Percentiles rank a stretch among this genome's conserved stretches.
phyloP scores from a whole-genome alignment of 371 early-diverging fungal species.

The Zopfochytrium polystomum region DNA sequence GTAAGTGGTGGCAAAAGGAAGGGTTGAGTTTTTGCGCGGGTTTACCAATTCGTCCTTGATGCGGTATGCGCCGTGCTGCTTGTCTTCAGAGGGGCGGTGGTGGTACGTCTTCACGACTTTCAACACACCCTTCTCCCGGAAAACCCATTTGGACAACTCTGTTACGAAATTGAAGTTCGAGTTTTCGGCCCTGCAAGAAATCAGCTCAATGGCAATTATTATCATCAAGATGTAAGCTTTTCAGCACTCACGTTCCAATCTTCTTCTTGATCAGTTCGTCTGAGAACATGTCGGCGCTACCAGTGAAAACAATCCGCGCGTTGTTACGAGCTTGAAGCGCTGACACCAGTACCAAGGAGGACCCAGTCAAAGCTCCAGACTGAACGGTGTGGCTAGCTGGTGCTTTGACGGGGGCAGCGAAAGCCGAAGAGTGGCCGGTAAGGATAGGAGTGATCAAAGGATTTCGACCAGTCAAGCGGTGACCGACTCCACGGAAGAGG shows the following conservation, averaged over 20 bases:
- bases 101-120: constrained; percentile 61
- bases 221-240: constrained; percentile 1
- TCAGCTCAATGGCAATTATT: background rate
- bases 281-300: constrained; percentile 76
- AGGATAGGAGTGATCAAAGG: constrained; percentile 69
- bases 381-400: no score
- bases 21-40: no score
- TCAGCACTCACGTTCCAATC: no score
- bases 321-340: constrained; percentile 85
- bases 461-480: constrained; percentile 52
- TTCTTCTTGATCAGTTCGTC: constrained; percentile 50
- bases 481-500: constrained; percentile 74
- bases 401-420: constrained; percentile 23
- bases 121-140: constrained; percentile 89
- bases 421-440: constrained; percentile 60
- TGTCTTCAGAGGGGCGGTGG: constrained; percentile 64
- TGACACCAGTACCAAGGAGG: constrained; percentile 63
- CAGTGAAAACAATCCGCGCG: constrained; percentile 81
- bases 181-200: constrained; percentile 14
- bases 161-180: constrained; percentile 71
- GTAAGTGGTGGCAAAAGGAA: no score
- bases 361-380: constrained; percentile 50
- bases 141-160: constrained; percentile 82
- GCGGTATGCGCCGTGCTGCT: constrained; percentile 73
- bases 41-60: constrained; percentile 86